Conservation (phyloP, 257 asterid genomes). For the Solanum okadae region DNA sequence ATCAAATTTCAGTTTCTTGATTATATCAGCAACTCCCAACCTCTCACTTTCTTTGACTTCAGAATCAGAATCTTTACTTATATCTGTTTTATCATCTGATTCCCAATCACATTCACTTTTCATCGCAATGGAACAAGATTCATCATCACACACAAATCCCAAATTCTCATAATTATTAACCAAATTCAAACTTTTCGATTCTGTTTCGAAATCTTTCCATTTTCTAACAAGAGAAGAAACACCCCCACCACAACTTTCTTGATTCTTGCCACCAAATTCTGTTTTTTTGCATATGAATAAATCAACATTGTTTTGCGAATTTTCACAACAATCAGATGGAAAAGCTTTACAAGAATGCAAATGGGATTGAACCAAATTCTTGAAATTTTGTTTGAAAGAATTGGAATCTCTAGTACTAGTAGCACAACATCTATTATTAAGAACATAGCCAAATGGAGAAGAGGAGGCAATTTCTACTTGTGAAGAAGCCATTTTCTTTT, state of each 20-base stretch:
- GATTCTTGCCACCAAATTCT: conserved; percentile 6
- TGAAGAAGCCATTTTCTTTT: conserved; percentile 22
- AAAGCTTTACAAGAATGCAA: conserved; percentile 5
- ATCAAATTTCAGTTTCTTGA: conserved; percentile 34
- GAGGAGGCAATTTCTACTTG: conserved; percentile 26
- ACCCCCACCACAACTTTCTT: conserved; percentile 28
- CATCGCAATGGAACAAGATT: background rate
- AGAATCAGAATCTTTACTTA: conserved; percentile 29
- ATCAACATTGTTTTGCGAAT: conserved; percentile 22
- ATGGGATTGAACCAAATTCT: conserved; percentile 22
- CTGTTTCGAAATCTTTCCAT: conserved; percentile 64
- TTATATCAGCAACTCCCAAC: conserved; percentile 60
- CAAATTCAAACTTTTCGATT: conserved; percentile 7
- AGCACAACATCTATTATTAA: conserved; percentile 2
- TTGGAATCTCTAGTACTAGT: background rate
- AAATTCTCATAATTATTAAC: background rate
- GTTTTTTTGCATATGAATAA: conserved; percentile 28
- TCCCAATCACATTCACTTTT: conserved; percentile 47
- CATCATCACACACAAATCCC: background rate
- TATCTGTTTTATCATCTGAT: conserved; percentile 32
- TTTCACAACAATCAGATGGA: conserved; percentile 6
- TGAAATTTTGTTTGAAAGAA: conserved; percentile 18
- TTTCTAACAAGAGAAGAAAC: conserved; percentile 73
- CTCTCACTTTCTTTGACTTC: conserved; percentile 62
- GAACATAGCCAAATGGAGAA: conserved; percentile 15